Evolutionary conservation across 352 stramenopile genomes (phyloP).

Genomic region (Pilasporangium apinafurcum): DNA sequence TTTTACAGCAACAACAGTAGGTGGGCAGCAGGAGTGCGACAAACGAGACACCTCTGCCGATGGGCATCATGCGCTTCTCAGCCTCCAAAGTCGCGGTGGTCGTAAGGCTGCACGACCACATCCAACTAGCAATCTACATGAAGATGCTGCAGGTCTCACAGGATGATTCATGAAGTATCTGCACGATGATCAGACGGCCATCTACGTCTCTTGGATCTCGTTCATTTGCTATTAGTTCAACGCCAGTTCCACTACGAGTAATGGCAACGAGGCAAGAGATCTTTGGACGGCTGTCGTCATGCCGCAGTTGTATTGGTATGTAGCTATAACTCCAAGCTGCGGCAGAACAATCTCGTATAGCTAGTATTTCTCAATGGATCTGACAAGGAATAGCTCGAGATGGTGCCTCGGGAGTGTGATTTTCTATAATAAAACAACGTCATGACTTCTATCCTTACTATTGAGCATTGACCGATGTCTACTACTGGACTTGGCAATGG

Average conservation of each 20-base stretch:
- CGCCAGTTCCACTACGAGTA: slow-evolving; percentile 11
- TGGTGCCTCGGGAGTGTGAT: slow-evolving; percentile 43
- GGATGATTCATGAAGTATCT: slow-evolving; percentile 72
- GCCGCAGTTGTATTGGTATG: slow-evolving; percentile 51
- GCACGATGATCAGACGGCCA: slow-evolving; percentile 29
- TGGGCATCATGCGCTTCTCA: slow-evolving; percentile 41
- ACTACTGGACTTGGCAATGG: slow-evolving; percentile 1
- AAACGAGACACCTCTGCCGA: neutral
- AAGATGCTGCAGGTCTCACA: slow-evolving; percentile 62
- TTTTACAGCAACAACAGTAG: no score
- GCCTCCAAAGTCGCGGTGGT: slow-evolving; percentile 68
- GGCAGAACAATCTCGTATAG: slow-evolving; percentile 37
- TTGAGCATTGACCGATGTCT: neutral
- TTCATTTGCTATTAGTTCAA: no score
- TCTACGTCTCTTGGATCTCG: slow-evolving; percentile 49
- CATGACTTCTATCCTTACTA: neutral
- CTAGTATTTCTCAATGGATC: slow-evolving; percentile 61
- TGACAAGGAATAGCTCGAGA: slow-evolving; percentile 25
- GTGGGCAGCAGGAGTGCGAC: no score
- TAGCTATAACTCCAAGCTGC: slow-evolving; percentile 38
- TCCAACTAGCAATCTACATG: slow-evolving; percentile 80
- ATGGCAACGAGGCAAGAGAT: slow-evolving; percentile 6
- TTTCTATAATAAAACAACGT: slow-evolving; percentile 29
- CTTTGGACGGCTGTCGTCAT: slow-evolving; percentile 62
- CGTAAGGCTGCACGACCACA: slow-evolving; percentile 63